These are phyloP conservation scores for Neonectria punicea DNA, from an alignment of 2,329 filamentous ascomycete species.

Conservation along the genomic window DNA sequence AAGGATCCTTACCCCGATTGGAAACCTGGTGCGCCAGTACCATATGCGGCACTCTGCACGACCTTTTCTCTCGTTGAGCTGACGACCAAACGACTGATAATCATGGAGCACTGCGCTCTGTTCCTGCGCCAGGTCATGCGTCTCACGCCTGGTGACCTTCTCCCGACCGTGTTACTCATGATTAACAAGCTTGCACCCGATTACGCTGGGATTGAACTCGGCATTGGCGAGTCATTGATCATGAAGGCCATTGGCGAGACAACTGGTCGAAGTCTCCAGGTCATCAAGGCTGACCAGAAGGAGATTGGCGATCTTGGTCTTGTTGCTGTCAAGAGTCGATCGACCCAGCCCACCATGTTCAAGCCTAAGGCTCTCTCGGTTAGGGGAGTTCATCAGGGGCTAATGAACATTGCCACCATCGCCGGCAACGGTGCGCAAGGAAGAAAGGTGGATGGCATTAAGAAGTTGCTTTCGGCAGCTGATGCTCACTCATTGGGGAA, in stretches of 20 bases:
- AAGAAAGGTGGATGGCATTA: constrained; percentile 92
- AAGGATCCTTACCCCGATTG: constrained; percentile 96
- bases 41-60: constrained; percentile 92
- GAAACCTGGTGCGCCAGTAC: constrained; percentile 87
- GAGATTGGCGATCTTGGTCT: constrained; percentile 96
- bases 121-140: constrained; percentile 96
- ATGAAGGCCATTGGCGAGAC: constrained; percentile 98
- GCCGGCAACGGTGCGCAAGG: constrained; percentile 89
- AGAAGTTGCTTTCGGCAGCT: constrained; percentile 92
- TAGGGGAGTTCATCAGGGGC: constrained; percentile 83
- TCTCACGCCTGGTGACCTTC: constrained; percentile 86
- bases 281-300: constrained; percentile 96
- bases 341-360: constrained; percentile 98
- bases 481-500: constrained; percentile 80
- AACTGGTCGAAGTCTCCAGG: constrained; percentile 85
- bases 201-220: constrained; percentile 94
- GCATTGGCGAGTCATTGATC: constrained; percentile 97
- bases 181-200: constrained; percentile 98
- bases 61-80: constrained; percentile 96
- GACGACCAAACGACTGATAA: constrained; percentile 90
- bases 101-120: constrained; percentile 86
- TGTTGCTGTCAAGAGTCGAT: constrained; percentile 94
- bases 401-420: constrained; percentile 89
- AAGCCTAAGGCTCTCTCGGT: constrained; percentile 93
- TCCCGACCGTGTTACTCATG: constrained; percentile 93